phyloP scores from a whole-genome alignment of 2,329 filamentous ascomycete species.

The Fusarium stilboides region DNA sequence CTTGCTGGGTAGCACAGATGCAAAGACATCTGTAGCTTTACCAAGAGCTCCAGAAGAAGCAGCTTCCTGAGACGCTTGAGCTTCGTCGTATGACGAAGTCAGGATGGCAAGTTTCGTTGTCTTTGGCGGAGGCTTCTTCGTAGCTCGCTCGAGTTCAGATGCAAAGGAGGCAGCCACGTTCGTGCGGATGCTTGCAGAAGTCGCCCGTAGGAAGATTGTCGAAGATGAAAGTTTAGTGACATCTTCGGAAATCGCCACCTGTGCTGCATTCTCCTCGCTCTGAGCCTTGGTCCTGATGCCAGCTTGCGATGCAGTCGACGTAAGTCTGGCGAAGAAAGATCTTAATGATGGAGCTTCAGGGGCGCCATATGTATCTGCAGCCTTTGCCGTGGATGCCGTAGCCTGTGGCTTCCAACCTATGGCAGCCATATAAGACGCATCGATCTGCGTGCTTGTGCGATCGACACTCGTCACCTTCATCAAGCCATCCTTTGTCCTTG shows the following conservation, averaged over 20 bases:
- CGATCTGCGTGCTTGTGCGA: conserved; percentile 90
- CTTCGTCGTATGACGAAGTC: conserved; percentile 91
- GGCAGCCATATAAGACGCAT: conserved; percentile 89
- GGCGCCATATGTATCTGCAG: conserved; percentile 65
- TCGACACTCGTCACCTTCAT: conserved; percentile 90
- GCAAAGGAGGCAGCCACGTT: conserved; percentile 81
- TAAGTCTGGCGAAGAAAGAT: conserved; percentile 86
- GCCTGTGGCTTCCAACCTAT: conserved; percentile 83
- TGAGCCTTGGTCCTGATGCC: conserved; percentile 69
- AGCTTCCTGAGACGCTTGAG: conserved; percentile 73
- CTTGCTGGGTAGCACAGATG: conserved; percentile 89
- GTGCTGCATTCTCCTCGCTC: conserved; percentile 73
- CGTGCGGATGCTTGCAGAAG: conserved; percentile 85
- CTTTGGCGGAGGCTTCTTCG: conserved; percentile 96
- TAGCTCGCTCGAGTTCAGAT: conserved; percentile 91
- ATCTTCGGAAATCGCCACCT: conserved; percentile 77
- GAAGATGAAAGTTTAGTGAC: conserved; percentile 79
- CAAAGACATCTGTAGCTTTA: conserved; percentile 84
- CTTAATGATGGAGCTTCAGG: conserved; percentile 74
- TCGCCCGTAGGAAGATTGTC: conserved; percentile 90
- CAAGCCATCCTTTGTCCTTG: conserved; percentile 85
- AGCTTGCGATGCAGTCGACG: conserved; percentile 68
- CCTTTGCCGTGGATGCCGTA: conserved; percentile 57
- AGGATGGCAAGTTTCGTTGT: conserved; percentile 87
- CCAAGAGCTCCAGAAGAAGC: conserved; percentile 62